phyloP scores from a whole-genome alignment of 1,284 basidiomycete species.

The Stygiomarasmius scandens region DNA sequence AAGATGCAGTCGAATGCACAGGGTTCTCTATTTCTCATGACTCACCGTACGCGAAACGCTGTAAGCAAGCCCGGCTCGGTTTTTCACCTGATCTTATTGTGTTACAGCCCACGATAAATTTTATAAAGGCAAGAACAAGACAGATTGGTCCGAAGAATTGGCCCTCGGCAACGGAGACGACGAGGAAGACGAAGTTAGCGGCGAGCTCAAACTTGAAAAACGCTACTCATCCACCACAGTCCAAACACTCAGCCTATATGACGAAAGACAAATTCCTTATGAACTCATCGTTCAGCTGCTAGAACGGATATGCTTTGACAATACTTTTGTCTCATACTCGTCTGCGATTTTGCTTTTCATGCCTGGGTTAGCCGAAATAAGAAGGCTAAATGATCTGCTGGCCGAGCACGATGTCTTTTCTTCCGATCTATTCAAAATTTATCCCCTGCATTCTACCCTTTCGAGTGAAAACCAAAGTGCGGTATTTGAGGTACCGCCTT shows the following conservation, averaged over 20 bases:
- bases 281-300: conserved; percentile 88
- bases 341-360: conserved; percentile 90
- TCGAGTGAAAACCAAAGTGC: conserved; percentile 90
- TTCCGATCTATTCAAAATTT: conserved; percentile 74
- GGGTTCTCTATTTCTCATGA: conserved; percentile 85
- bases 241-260: conserved; percentile 83
- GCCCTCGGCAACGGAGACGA: conserved; percentile 49
- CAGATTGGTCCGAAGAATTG: conserved; percentile 78
- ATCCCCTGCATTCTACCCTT: conserved; percentile 90
- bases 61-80: conserved; percentile 39
- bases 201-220: conserved; percentile 64
- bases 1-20: conserved; percentile 90
- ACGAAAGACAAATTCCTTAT: conserved; percentile 90
- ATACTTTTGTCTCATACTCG: conserved; percentile 65
- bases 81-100: conserved; percentile 4
- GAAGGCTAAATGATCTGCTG: conserved; percentile 84
- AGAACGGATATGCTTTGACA: conserved; percentile 85
- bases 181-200: conserved; percentile 71
- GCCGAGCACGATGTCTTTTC: conserved; percentile 80
- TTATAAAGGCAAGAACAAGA: conserved; percentile 59
- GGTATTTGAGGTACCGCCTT: conserved; percentile 83
- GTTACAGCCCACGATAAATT: conserved; percentile 61
- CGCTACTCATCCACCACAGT: conserved; percentile 77
- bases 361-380: conserved; percentile 93
- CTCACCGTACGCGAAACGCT: conserved; percentile 82